These are phyloP conservation scores for Striga asiatica DNA, from an alignment of 257 asterid genomes.

Conservation along the genomic window DNA sequence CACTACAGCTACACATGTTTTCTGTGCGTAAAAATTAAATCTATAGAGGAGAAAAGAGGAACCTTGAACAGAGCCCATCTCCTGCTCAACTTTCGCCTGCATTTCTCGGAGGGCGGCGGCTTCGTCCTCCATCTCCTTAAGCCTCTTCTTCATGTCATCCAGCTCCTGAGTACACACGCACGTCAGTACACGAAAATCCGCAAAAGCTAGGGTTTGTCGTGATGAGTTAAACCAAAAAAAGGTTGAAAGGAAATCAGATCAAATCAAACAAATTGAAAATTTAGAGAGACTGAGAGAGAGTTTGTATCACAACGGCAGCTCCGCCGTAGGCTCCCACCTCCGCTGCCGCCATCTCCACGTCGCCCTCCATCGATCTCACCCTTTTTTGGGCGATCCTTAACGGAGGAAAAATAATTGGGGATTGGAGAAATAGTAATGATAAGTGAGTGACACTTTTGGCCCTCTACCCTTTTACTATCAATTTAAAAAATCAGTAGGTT, in stretches of 20 bases:
- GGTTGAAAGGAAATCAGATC: no score
- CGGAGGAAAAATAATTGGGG: neutral
- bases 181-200: neutral
- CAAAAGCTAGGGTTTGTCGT: conserved; percentile 27
- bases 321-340: conserved; percentile 29
- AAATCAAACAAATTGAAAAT: neutral
- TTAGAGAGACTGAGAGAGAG: neutral
- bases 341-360: conserved; percentile 41
- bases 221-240: neutral
- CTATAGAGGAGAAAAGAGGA: neutral
- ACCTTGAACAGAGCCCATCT: conserved; percentile 53
- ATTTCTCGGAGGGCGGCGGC: conserved; percentile 59
- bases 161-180: conserved; percentile 26
- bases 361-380: conserved; percentile 32
- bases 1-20: neutral
- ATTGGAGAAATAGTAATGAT: neutral
- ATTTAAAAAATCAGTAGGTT: no score
- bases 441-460: conserved; percentile 5
- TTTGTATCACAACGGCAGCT: conserved; percentile 19
- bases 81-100: conserved; percentile 54
- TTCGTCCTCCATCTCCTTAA: conserved; percentile 65
- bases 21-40: neutral
- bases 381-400: neutral
- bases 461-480: conserved; percentile 5
- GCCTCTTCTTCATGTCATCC: conserved; percentile 48